Base-by-base conservation (phyloP, 306 rosid genomes). In the Rosa lucieae region DNA sequence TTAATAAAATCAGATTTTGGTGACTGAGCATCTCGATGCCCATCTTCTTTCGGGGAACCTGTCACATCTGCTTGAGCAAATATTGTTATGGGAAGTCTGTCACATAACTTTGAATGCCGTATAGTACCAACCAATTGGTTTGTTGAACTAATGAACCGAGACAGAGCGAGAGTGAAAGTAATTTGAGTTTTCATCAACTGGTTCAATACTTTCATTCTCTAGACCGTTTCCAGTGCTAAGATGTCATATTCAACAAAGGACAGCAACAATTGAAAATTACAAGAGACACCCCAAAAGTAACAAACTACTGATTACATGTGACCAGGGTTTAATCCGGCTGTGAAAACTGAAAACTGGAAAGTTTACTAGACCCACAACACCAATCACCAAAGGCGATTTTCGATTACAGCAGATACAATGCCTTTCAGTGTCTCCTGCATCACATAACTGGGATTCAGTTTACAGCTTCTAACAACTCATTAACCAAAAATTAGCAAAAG, bases 361-460 rank as follows among this genome's bases (percentile, higher is more conserved):
- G 32, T 72, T 4, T 47, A 39, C 1, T 11, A 0, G 35, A 39
- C 53, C 53, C 21, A 37, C 49, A 37, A 10, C 69, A 43, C 69
- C 67, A 77, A 70, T 71, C 76, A 92, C 97, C 93, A 91, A 39
- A 76, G 84, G 73, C 87, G 80, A 83, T 87, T 88, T 75, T 88
- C 91, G 10, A 88, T 80, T 77, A 94, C 99, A 29, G 90, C 91
- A 81, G 95, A 76, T 73, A 89, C 80, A 74, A 94, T 83, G 59
- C 87, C 93, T 79, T 89, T 92, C 86, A 94, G 65, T 6, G 97
- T 94, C 84, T 90, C 99, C 99, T 94, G 90, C 89, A 84, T 65
- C 46, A 77, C 65, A 14, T 5, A 51, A 17, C 40, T 29, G 67
- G 40, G 61, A 75, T 74, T 39, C 23, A 67, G 8, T 39, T 67